Evolutionary conservation across 2,329 filamentous ascomycete species (phyloP), one percentile per base, ranked within the genome.

Genomic region (Colletotrichum sp.): DNA sequence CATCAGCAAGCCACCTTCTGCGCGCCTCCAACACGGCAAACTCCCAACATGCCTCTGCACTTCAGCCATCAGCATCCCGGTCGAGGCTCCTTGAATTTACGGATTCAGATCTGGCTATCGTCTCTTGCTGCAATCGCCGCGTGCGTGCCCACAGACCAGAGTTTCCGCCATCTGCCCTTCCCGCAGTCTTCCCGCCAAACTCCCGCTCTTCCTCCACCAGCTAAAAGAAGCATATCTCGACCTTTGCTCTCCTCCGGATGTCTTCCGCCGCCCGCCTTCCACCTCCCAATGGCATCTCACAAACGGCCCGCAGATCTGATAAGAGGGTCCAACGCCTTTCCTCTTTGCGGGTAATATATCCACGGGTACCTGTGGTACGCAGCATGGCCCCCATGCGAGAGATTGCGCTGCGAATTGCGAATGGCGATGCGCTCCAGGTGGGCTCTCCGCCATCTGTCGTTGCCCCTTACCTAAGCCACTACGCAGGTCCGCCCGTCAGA

Each of bases 181-280:
- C 65, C 71, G 55, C 18, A 15, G 15, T 13, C n/a, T 36, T n/a
- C 28, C 67, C 59, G 34, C 36, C 32, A 44, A 34, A 34, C 36
- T 57, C 60, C 69, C 60, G 60, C 66, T 13, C 32, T 10, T 39
- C 32, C 44, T 32, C 44, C 44, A 16, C 44, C 57, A 21, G 18
- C 34, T 26, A 55, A 67, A 64, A 71, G 39, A 68, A 76, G 69
- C 63, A 72, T 68, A 63, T 72, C 30, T 66, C 59, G 57, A 67
- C 72, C 44, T n/a, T 39, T 59, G 13, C 59, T 36, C 28, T 34
- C 15, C 28, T 30, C 30, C 59, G 32, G 30, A 32, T 32, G 18
- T 32, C 26, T 62, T n/a, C 59, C 21, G 34, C 57, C 55, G 21
- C 10, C 24, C 15, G 34, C 18, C 12, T 26, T 24, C 55, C 24